These are phyloP conservation scores for Solanum hybrid DNA, from an alignment of 305 asterid genomes.

Conservation along the genomic window DNA sequence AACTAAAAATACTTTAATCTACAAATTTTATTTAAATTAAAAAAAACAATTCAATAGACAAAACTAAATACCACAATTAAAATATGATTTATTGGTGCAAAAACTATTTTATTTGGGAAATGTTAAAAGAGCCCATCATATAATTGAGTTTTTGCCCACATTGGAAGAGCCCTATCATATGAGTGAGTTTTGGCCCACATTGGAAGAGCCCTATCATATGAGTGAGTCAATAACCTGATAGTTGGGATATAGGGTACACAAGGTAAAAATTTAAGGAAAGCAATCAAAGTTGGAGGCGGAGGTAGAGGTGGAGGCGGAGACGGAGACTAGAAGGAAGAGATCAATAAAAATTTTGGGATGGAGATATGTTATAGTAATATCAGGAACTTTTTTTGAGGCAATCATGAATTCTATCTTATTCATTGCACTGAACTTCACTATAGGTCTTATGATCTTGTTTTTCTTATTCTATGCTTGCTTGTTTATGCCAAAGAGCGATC, in stretches of 20 bases:
- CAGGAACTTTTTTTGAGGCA: conserved; percentile 28
- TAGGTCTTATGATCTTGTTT: conserved; percentile 27
- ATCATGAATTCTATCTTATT: conserved; percentile 60
- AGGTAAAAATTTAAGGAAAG: not conserved
- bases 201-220: not conserved
- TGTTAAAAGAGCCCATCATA: too few relatives aligned
- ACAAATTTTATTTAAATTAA: too few relatives aligned
- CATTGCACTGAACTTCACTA: conserved; percentile 62
- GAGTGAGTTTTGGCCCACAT: not conserved
- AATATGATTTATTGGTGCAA: too few relatives aligned
- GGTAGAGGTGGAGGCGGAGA: not conserved
- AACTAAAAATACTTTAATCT: too few relatives aligned
- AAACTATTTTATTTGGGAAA: not conserved
- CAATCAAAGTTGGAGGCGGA: not conserved
- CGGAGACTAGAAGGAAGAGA: not conserved
- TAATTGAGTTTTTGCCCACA: too few relatives aligned
- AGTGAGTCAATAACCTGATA: too few relatives aligned
- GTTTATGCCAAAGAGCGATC: not conserved
- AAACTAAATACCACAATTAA: too few relatives aligned
- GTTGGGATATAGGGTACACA: not conserved
- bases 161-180: not conserved
- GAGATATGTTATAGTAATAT: conserved; percentile 58
- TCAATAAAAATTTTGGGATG: conserved; percentile 43
- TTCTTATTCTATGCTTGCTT: not conserved
- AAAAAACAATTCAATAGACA: too few relatives aligned